These are phyloP conservation scores for Isoetes taiwanensis DNA, from an alignment of 75 land plant species.

Conservation along the genomic window DNA sequence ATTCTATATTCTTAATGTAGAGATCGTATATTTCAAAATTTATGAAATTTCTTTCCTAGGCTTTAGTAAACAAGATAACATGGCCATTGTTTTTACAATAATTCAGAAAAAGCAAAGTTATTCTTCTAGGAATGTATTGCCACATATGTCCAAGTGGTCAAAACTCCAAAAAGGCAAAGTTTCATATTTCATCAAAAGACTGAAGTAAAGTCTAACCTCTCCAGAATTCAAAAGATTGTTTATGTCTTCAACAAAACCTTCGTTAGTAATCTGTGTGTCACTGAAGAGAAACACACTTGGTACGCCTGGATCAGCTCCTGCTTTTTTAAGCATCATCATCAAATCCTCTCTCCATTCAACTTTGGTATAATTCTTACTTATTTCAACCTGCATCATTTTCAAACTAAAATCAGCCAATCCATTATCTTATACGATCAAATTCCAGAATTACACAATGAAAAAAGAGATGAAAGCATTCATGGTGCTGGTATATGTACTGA, in stretches of 20 bases:
- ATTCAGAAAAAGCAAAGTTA: too few species aligned
- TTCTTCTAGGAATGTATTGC: too few species aligned
- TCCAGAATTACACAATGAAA: too few species aligned
- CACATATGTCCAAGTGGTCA: background rate
- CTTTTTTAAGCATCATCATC: slow-evolving; percentile 26
- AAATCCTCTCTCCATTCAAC: slow-evolving; percentile 35
- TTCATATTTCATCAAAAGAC: background rate
- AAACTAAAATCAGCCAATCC: too few species aligned
- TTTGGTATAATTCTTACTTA: slow-evolving; percentile 26
- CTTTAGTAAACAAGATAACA: too few species aligned
- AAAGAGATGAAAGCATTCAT: too few species aligned
- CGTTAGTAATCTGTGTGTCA: slow-evolving; percentile 32
- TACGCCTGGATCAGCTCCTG: slow-evolving; percentile 32
- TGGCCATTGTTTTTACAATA: too few species aligned
- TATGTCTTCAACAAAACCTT: slow-evolving; percentile 36
- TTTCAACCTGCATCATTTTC: slow-evolving; percentile 33
- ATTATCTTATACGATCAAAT: too few species aligned
- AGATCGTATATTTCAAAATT: too few species aligned
- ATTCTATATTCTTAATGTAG: too few species aligned
- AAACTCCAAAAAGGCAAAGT: background rate
- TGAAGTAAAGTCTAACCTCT: slow-evolving; percentile 13
- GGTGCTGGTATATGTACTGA: too few species aligned
- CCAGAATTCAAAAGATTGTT: slow-evolving; percentile 32
- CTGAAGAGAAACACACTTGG: slow-evolving; percentile 28
- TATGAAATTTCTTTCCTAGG: too few species aligned